Conservation (phyloP, 2,329 filamentous ascomycete genomes). For the Aspergillus unguis region DNA sequence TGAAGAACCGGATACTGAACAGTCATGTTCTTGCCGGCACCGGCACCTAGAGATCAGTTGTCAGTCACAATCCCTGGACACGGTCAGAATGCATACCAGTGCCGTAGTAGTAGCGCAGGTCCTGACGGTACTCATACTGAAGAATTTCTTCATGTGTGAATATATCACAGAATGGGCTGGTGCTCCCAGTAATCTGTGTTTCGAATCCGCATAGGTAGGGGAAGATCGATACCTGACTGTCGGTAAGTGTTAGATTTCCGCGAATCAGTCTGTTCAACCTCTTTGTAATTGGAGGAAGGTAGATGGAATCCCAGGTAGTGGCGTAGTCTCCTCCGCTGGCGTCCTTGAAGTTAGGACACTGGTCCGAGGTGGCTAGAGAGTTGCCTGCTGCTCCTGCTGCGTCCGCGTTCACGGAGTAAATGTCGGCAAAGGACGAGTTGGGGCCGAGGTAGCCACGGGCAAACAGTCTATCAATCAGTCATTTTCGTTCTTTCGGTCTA, state of each 20-base stretch:
- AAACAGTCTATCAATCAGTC: constrained; percentile 58
- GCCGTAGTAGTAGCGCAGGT: constrained; percentile 67
- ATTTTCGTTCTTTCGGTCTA: constrained; percentile 26
- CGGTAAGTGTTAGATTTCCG: constrained; percentile 53
- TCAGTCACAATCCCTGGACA: neutral
- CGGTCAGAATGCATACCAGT: constrained; percentile 51
- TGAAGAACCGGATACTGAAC: constrained; percentile 58
- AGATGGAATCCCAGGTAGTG: constrained; percentile 17
- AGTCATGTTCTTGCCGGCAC: constrained; percentile 19
- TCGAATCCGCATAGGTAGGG: constrained; percentile 71
- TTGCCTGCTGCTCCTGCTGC: constrained; percentile 59
- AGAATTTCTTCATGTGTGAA: constrained; percentile 61
- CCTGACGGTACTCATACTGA: constrained; percentile 65
- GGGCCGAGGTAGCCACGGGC: constrained; percentile 60
- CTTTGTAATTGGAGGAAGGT: constrained; percentile 23
- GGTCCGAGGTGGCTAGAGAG: constrained; percentile 61
- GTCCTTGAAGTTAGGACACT: constrained; percentile 58
- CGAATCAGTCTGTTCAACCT: constrained; percentile 54
- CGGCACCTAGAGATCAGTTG: constrained; percentile 27
- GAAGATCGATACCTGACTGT: constrained; percentile 55
- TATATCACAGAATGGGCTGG: constrained; percentile 62
- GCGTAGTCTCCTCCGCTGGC: constrained; percentile 33
- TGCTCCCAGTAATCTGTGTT: constrained; percentile 60
- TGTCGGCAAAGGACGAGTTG: constrained; percentile 41
- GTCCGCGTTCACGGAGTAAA: constrained; percentile 54